phyloP scores from a whole-genome alignment of 257 asterid species.

The Petunia axillaris region DNA sequence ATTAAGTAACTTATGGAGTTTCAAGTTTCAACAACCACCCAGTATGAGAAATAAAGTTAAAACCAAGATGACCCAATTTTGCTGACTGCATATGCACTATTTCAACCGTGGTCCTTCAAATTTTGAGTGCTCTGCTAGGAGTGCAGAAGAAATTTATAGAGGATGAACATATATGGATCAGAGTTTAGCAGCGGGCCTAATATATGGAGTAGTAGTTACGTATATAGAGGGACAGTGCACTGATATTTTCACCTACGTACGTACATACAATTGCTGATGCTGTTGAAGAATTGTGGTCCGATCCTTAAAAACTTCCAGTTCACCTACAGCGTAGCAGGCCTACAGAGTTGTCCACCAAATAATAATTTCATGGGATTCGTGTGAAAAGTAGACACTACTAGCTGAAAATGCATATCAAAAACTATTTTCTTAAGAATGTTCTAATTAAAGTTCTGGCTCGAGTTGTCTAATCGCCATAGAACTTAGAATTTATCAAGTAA shows the following conservation, averaged over 20 bases:
- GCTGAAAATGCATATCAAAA: not conserved
- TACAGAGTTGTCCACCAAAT: conserved; percentile 21
- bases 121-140: not conserved
- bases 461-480: too few species aligned
- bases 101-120: conserved; percentile 13
- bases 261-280: not conserved
- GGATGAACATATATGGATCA: not conserved
- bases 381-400: not conserved
- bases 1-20: not conserved
- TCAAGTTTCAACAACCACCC: not conserved
- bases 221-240: not conserved
- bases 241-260: not conserved
- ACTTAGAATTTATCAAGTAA: too few species aligned
- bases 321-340: not conserved
- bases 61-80: conserved; percentile 3
- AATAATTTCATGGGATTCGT: not conserved
- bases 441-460: not conserved
- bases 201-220: too few species aligned
- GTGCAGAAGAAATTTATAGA: not conserved
- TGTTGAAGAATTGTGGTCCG: not conserved
- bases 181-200: too few species aligned
- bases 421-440: not conserved
- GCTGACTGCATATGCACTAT: not conserved
- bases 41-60: not conserved
- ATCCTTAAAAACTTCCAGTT: not conserved